Percentiles rank a stretch among this genome's conserved stretches.
phyloP scores from a whole-genome alignment of 306 rosid genomes.

The Vigna unguiculata region DNA sequence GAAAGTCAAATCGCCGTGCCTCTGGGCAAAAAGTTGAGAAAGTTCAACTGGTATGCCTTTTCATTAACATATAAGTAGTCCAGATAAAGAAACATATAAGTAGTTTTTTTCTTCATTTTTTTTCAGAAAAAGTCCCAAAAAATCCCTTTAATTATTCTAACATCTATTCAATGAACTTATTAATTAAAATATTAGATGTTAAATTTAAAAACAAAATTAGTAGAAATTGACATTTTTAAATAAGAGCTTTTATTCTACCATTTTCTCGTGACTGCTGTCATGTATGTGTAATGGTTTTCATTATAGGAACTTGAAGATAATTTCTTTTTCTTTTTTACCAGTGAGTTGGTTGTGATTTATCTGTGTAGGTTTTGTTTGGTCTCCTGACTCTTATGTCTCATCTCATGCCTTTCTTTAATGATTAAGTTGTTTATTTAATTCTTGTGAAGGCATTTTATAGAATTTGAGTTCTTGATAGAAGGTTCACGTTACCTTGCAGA shows the following conservation, averaged over 20 bases:
- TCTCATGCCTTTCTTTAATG: slow-evolving; percentile 25
- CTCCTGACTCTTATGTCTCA: slow-evolving; percentile 16
- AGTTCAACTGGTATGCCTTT: slow-evolving; percentile 83
- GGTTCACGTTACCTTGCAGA: slow-evolving; percentile 63
- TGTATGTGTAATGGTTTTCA: slow-evolving; percentile 23
- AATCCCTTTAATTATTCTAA: slow-evolving; percentile 6
- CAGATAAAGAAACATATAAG: slow-evolving; percentile 4
- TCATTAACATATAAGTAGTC: slow-evolving; percentile 10
- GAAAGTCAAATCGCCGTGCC: slow-evolving; percentile 60
- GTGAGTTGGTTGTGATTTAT: slow-evolving; percentile 28
- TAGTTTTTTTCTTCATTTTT: slow-evolving; percentile 23
- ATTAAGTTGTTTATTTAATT: slow-evolving; percentile 28
- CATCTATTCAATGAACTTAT: slow-evolving; percentile 3
- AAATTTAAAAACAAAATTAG: background rate
- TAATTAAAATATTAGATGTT: slow-evolving; percentile 11
- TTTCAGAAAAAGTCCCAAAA: background rate
- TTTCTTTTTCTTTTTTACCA: slow-evolving; percentile 23
- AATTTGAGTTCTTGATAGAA: slow-evolving; percentile 38
- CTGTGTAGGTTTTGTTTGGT: slow-evolving; percentile 24
- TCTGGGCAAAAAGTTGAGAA: slow-evolving; percentile 67
- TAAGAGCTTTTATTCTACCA: slow-evolving; percentile 9
- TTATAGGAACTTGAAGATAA: slow-evolving; percentile 9
- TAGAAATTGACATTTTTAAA: slow-evolving; percentile 22
- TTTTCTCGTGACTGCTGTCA: slow-evolving; percentile 14
- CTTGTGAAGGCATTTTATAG: slow-evolving; percentile 11